Conservation (phyloP, 768 basidiomycete species). For the Boletus speciosus region DNA sequence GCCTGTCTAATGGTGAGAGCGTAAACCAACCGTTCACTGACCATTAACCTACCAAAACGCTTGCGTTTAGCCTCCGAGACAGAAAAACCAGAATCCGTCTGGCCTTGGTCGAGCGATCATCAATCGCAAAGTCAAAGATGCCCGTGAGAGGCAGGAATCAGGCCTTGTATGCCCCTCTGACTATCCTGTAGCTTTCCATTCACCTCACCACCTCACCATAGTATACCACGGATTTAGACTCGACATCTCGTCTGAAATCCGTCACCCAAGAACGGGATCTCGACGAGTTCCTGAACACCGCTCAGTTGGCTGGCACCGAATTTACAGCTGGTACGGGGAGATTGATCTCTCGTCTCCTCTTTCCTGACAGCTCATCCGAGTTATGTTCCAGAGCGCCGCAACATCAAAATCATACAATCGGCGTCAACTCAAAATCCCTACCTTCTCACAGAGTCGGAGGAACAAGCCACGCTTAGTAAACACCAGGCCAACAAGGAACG, state of each 20-base stretch:
- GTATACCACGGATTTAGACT: constrained; percentile 76
- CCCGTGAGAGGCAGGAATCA: constrained; percentile 37
- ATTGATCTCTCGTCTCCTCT: neutral
- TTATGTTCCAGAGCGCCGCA: constrained; percentile 57
- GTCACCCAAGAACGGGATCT: constrained; percentile 95
- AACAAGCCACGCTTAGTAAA: constrained; percentile 66
- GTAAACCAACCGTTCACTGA: neutral
- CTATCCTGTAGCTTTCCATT: neutral
- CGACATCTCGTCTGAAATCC: constrained; percentile 71
- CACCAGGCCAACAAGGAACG: constrained; percentile 71
- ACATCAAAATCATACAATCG: constrained; percentile 72
- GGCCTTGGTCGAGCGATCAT: constrained; percentile 96
- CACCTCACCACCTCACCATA: constrained; percentile 25
- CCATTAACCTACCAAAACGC: neutral
- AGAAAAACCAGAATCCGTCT: constrained; percentile 62
- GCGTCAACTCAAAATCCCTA: constrained; percentile 72
- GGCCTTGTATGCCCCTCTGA: constrained; percentile 52
- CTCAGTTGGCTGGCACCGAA: constrained; percentile 90
- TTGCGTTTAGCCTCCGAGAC: constrained; percentile 48
- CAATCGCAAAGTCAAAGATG: constrained; percentile 65
- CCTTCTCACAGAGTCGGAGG: constrained; percentile 79
- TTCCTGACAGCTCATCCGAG: constrained; percentile 4
- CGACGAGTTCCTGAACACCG: constrained; percentile 93
- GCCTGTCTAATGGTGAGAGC: constrained; percentile 13
- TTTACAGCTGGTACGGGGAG: constrained; percentile 82